Percentiles rank a stretch among this genome's conserved stretches.
phyloP scores from a whole-genome alignment of 1,284 basidiomycete genomes.

The Coniferiporia weirii region DNA sequence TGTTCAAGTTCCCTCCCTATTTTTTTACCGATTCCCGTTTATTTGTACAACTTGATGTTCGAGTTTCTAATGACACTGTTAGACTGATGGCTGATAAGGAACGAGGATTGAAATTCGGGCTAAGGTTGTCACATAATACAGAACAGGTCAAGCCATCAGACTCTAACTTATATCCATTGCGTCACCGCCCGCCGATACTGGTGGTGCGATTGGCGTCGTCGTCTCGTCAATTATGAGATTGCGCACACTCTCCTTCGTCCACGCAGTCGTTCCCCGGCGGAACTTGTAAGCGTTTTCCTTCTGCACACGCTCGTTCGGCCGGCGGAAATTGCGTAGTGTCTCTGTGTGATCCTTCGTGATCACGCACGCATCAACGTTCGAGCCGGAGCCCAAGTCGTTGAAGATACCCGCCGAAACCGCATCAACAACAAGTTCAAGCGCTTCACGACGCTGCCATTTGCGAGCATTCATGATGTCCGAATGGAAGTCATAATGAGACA shows the following conservation, averaged over 20 bases:
- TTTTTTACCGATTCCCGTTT: not conserved
- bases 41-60: not conserved
- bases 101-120: not conserved
- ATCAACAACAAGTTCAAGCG: conserved; percentile 78
- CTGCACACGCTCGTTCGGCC: conserved; percentile 81
- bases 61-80: not conserved
- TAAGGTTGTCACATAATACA: not conserved
- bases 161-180: conserved; percentile 69
- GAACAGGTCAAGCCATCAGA: conserved; percentile 6
- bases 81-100: not conserved
- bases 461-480: too few species aligned
- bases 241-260: conserved; percentile 76
- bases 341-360: conserved; percentile 83
- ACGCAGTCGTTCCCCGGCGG: conserved; percentile 82
- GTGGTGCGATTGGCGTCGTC: conserved; percentile 38
- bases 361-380: conserved; percentile 95
- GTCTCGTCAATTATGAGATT: conserved; percentile 70
- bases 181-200: conserved; percentile 38
- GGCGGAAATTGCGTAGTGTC: conserved; percentile 87
- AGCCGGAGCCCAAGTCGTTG: conserved; percentile 98
- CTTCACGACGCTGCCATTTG: conserved; percentile 63
- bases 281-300: conserved; percentile 87
- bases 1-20: not conserved
- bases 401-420: conserved; percentile 97
- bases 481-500: not conserved